phyloP scores from a whole-genome alignment of 2,329 filamentous ascomycete species.

The Colletotrichum theobromicola region DNA sequence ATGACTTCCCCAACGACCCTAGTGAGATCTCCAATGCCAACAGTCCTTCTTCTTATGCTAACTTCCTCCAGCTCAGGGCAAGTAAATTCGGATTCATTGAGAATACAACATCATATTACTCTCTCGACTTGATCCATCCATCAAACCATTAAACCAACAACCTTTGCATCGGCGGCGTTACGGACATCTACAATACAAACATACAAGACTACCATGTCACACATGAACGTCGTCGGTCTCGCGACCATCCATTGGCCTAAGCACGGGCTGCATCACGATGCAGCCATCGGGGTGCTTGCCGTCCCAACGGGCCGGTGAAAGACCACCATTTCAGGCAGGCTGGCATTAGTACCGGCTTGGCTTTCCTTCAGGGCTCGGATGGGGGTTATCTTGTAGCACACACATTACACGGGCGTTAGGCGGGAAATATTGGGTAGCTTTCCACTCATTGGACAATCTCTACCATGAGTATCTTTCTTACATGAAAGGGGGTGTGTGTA shows the following conservation, averaged over 20 bases:
- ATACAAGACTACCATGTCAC: background rate
- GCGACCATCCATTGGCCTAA: conserved; percentile 1
- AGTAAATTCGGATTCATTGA: background rate
- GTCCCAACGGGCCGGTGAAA: background rate
- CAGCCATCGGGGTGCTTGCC: background rate
- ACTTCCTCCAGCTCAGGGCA: background rate
- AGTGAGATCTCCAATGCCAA: background rate
- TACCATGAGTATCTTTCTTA: background rate
- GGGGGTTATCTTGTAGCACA: background rate
- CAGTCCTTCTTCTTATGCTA: background rate
- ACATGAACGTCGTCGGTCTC: conserved; percentile 3
- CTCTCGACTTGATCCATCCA: background rate
- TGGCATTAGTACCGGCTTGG: background rate
- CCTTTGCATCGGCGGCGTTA: background rate
- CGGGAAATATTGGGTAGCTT: background rate
- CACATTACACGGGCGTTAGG: background rate
- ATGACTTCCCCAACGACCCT: background rate
- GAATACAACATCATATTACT: background rate
- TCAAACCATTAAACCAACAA: background rate
- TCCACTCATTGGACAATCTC: background rate
- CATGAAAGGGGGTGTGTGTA: background rate
- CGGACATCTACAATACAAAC: background rate
- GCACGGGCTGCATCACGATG: background rate
- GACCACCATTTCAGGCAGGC: background rate
- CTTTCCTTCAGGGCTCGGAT: background rate